These are phyloP conservation scores for Domatiomyces catenatus DNA, from an alignment of 2,329 filamentous ascomycete genomes.

Conservation along the genomic window DNA sequence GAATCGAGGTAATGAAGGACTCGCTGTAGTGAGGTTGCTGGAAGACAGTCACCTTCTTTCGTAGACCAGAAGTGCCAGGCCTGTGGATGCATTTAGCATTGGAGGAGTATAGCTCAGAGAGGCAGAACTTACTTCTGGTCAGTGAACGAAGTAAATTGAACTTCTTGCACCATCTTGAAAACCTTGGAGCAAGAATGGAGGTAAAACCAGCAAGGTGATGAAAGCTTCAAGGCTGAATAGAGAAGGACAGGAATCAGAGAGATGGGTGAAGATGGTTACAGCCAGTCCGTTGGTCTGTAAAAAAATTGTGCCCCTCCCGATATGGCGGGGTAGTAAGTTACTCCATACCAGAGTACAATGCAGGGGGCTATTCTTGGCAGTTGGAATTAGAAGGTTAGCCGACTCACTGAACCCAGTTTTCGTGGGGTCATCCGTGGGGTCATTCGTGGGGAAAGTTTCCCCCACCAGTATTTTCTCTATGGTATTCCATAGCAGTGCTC, in stretches of 20 bases:
- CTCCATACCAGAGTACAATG: not conserved
- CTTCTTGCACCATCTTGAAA: conserved; percentile 59
- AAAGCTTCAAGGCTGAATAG: not conserved
- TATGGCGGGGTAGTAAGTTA: not conserved
- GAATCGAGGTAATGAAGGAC: conserved; percentile 83
- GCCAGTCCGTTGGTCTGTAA: not conserved
- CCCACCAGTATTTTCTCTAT: too few species aligned
- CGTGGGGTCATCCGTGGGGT: too few species aligned
- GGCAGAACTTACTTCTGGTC: conserved; percentile 83
- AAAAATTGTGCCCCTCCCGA: not conserved
- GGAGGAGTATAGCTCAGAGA: conserved; percentile 6
- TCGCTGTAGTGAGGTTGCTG: conserved; percentile 92
- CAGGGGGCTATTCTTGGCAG: not conserved
- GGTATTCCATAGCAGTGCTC: too few species aligned
- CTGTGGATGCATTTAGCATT: conserved; percentile 10
- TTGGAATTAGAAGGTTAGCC: not conserved
- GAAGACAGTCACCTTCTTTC: conserved; percentile 98
- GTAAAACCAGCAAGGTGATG: not conserved
- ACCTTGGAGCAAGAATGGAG: conserved; percentile 1
- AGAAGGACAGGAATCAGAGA: not conserved
- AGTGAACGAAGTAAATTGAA: conserved; percentile 69
- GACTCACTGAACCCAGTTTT: too few species aligned
- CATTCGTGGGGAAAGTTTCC: too few species aligned
- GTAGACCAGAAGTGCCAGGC: conserved; percentile 68
- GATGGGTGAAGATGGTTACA: not conserved